Base-by-base conservation (phyloP, 2,329 filamentous ascomycete species). In the Calonectria leucothoes region DNA sequence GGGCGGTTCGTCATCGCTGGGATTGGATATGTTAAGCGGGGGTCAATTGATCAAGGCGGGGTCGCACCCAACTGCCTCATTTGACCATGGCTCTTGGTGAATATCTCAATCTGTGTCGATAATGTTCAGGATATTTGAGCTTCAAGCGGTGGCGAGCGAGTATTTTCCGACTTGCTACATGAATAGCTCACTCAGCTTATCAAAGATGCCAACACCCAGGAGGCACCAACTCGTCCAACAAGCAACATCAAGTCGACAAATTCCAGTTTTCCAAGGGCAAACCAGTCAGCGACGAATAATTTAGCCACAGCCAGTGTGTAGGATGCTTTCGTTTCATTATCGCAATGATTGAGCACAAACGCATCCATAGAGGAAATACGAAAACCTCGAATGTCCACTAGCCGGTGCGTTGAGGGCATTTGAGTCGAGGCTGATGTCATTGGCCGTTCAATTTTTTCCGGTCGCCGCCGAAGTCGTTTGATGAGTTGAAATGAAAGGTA, bases 351-450 rank as follows among this genome's bases (percentile, higher is more conserved):
- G 11, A 89, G 78, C 6, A 89, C 83, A 72, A 85, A 89, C 15
- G 84, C 87, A 74, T 91, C 89, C 87, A 90, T 88, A 27, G 86
- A 83, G 0, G 88, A 89, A 17, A 87, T 86, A 39, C 87, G 85
- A 77, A 89, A 89, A 11, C 81, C 82, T 25, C 87, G 85, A 55
- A 89, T 87, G 57, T 90, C 88, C 23, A 83, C 75, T 20, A 75
- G 73, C 20, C 39, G 66, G 3, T 57, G 59, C 10, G 68, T 63
- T 8, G 70, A 27, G n/a, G 74, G 25, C 12, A 69, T 45, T 1
- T 69, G 31, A 3, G 65, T 51, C 37, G 82, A 81, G 4, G 80
- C 83, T 7, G 87, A 88, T 6, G 84, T 86, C 73, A 86, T 79
- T 2, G 85, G 87, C 59, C 82, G 81, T 61, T 84, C 81, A 31